Evolutionary conservation across 371 early-diverging fungal genomes (phyloP).

Genomic region (Mortierella sp.): DNA sequence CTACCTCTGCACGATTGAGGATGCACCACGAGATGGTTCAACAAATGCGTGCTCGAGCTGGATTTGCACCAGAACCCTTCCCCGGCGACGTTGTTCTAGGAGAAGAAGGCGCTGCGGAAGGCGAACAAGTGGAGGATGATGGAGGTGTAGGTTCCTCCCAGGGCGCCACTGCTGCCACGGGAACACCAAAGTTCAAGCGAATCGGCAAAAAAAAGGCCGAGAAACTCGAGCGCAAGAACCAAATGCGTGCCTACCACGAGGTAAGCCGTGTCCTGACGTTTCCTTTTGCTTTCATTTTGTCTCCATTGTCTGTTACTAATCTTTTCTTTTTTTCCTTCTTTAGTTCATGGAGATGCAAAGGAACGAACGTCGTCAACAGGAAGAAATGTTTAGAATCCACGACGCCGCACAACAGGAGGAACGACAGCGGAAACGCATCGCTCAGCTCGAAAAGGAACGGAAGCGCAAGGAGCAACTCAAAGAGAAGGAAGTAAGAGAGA

Average conservation of each 20-base stretch:
- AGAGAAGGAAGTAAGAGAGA: conserved; percentile 36
- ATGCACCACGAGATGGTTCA: conserved; percentile 59
- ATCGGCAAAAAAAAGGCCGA: conserved; percentile 70
- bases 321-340: not conserved
- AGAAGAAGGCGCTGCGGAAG: conserved; percentile 27
- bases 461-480: conserved; percentile 45
- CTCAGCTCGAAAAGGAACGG: conserved; percentile 42
- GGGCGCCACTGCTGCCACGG: conserved; percentile 13
- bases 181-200: conserved; percentile 57
- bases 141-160: conserved; percentile 63
- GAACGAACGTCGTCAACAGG: conserved; percentile 53
- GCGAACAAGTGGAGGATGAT: conserved; percentile 46
- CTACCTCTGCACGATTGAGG: conserved; percentile 48
- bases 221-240: conserved; percentile 66
- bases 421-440: conserved; percentile 37
- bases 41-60: conserved; percentile 52
- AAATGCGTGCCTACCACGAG: conserved; percentile 68
- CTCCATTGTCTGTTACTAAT: not conserved
- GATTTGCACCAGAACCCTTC: conserved; percentile 55
- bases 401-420: conserved; percentile 44
- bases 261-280: conserved; percentile 21
- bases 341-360: conserved; percentile 54
- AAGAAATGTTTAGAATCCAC: conserved; percentile 45
- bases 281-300: not conserved
- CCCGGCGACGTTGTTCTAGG: conserved; percentile 35